Evolutionary conservation across 2,329 filamentous ascomycete genomes (phyloP), one percentile per base, ranked within the genome.

Genomic region (Talaromyces sp.): DNA sequence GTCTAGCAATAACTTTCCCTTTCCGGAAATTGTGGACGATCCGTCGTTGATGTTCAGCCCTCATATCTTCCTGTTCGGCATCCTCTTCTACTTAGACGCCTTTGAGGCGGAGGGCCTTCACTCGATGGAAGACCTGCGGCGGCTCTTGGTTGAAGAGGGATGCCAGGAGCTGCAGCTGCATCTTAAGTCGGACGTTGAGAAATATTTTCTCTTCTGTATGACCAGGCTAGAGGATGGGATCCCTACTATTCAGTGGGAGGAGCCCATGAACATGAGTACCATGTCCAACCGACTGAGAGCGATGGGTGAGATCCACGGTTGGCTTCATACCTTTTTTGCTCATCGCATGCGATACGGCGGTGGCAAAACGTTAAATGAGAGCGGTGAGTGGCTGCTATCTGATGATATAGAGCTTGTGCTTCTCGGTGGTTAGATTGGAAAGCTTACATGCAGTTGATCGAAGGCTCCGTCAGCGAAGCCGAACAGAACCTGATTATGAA

Each of bases 401-500:
- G 21, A 10, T n/a, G n/a, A n/a, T n/a, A n/a, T n/a, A n/a, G n/a
- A n/a, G n/a, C n/a, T n/a, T n/a, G n/a, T n/a, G n/a, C n/a, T n/a
- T n/a, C n/a, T 46, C 9, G 21, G 2, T 19, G 11, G 12, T 43
- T 21, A 43, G 7, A 31, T 32, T 31, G n/a, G n/a, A n/a, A n/a
- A n/a, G n/a, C n/a, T n/a, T n/a, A n/a, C n/a, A n/a, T n/a, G n/a
- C n/a, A n/a, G n/a, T n/a, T n/a, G n/a, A n/a, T 41, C 11, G 26
- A 1, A 60, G 48, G 41, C 54, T 21, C 17, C 14, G 63, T 73
- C 27, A 73, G 70, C 57, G 63, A 73, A 61, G 64, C 65, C 8
- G 64, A 70, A 58, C 60, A 69, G 56, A 74, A 74, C 56, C 56
- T 71, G n/a, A 73, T 73, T 29, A 72, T 73, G 56, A 63, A 67